phyloP scores from a whole-genome alignment of 2,329 filamentous ascomycete genomes.

The Colletotrichum sp. region DNA sequence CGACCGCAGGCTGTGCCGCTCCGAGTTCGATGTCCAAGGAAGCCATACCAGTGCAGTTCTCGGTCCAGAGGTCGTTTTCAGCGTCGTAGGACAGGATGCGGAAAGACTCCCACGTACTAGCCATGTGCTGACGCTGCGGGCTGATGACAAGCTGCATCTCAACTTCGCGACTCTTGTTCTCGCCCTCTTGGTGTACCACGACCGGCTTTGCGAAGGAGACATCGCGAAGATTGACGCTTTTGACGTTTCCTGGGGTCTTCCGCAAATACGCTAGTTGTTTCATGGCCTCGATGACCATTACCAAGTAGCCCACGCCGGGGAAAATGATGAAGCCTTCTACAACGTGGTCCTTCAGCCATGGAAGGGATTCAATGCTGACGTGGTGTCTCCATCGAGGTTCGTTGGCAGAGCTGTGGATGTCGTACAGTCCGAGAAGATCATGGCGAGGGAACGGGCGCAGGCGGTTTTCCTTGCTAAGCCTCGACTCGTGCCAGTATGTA shows the following conservation, averaged over 20 bases:
- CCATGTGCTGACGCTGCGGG: neutral
- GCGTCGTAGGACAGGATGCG: conserved; percentile 31
- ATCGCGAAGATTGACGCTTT: conserved; percentile 7
- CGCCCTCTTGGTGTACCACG: neutral
- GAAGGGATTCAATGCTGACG: conserved; percentile 37
- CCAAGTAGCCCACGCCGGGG: conserved; percentile 46
- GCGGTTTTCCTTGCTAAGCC: neutral
- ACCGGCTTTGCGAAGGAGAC: conserved; percentile 22
- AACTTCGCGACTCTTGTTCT: neutral
- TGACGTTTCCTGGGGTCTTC: neutral
- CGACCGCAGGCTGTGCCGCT: neutral
- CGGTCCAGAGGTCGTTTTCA: conserved; percentile 13
- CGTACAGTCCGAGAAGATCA: conserved; percentile 30
- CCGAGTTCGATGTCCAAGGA: neutral
- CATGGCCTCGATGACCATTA: conserved; percentile 41
- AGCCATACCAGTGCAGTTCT: conserved; percentile 23
- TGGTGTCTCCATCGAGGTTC: conserved; percentile 43
- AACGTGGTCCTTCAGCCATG: conserved; percentile 54
- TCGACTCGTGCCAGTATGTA: conserved; percentile 31
- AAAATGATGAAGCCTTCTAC: conserved; percentile 53
- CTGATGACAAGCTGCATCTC: conserved; percentile 18
- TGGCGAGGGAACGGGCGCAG: neutral
- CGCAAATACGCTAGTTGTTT: conserved; percentile 23
- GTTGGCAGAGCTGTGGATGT: conserved; percentile 35
- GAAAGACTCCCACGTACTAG: conserved; percentile 31